Conservation (phyloP, 345 rosid species). For the Streptanthus diversifolius region DNA sequence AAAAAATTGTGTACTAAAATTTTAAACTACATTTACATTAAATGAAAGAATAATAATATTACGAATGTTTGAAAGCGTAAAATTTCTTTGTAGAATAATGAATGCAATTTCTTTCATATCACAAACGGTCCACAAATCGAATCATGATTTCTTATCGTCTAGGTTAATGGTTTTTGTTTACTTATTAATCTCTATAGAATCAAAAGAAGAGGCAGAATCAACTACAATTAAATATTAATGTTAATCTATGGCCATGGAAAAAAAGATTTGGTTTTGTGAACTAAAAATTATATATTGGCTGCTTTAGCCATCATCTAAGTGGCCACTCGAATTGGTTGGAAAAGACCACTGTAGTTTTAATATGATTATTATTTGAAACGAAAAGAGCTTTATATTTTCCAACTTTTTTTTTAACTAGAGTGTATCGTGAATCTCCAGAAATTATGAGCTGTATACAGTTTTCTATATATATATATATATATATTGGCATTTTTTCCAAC, state of each 20-base stretch:
- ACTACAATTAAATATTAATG: slow-evolving; percentile 13
- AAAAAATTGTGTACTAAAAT: too few relatives aligned
- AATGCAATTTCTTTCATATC: neutral
- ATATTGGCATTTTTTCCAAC: neutral
- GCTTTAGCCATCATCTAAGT: slow-evolving; percentile 30
- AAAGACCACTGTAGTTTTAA: slow-evolving; percentile 30
- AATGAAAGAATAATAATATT: neutral
- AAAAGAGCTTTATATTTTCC: slow-evolving; percentile 21
- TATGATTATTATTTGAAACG: slow-evolving; percentile 9
- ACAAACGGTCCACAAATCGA: slow-evolving; percentile 32
- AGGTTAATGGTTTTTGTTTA: slow-evolving; percentile 17
- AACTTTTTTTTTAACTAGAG: slow-evolving; percentile 2
- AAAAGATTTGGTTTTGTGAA: slow-evolving; percentile 13
- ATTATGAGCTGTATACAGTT: slow-evolving; percentile 1
- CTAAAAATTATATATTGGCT: slow-evolving; percentile 15
- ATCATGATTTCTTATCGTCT: slow-evolving; percentile 34
- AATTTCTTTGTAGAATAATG: slow-evolving; percentile 9
- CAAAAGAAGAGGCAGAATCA: slow-evolving; percentile 19
- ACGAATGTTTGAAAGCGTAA: slow-evolving; percentile 13
- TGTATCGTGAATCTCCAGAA: slow-evolving; percentile 21
- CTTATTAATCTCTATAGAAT: neutral
- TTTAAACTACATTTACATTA: too few relatives aligned
- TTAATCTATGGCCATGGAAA: slow-evolving; percentile 20
- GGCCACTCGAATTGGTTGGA: slow-evolving; percentile 41
- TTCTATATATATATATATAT: too few relatives aligned